Conservation (phyloP, 1,139 yeast genomes). For the Yamadazyma songkhlaensis region DNA sequence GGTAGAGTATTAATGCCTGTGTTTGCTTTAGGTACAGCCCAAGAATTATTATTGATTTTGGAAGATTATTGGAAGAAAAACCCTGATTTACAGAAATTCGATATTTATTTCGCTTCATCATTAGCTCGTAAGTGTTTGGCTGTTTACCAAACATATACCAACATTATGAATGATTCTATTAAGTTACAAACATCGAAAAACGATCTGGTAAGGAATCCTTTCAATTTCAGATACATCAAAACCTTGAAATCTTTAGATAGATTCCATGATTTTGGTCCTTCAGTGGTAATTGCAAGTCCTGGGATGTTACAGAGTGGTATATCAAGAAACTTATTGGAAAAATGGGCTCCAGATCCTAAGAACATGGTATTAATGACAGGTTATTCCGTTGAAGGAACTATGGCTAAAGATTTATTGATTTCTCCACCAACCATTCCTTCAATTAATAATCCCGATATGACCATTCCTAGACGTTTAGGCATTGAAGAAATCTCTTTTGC, state of each 20-base stretch:
- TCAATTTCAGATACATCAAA: conserved; percentile 81
- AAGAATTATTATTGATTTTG: conserved; percentile 79
- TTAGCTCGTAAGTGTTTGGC: conserved; percentile 96
- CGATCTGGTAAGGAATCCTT: conserved; percentile 57
- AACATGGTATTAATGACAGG: conserved; percentile 90
- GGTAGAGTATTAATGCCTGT: conserved; percentile 93
- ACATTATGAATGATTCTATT: conserved; percentile 94
- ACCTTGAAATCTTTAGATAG: conserved; percentile 77
- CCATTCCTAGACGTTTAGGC: conserved; percentile 80
- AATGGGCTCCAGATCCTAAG: conserved; percentile 97
- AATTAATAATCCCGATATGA: conserved; percentile 69
- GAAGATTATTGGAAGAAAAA: conserved; percentile 94
- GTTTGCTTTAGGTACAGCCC: conserved; percentile 96
- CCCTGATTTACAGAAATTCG: conserved; percentile 77
- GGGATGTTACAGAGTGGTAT: conserved; percentile 98
- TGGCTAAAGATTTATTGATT: conserved; percentile 85
- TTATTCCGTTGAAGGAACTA: conserved; percentile 96
- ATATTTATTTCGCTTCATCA: conserved; percentile 87
- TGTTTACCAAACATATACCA: conserved; percentile 92
- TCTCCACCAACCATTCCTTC: conserved; percentile 92
- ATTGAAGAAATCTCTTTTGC: conserved; percentile 98
- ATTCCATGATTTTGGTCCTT: conserved; percentile 92
- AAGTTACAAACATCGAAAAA: conserved; percentile 61
- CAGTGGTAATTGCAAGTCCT: conserved; percentile 95
- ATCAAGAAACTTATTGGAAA: conserved; percentile 83